Percentiles rank a stretch among this genome's conserved stretches.
These are phyloP conservation scores for Stramenopiles sp. DNA, from an alignment of 352 stramenopile genomes.

Conservation along the genomic window DNA sequence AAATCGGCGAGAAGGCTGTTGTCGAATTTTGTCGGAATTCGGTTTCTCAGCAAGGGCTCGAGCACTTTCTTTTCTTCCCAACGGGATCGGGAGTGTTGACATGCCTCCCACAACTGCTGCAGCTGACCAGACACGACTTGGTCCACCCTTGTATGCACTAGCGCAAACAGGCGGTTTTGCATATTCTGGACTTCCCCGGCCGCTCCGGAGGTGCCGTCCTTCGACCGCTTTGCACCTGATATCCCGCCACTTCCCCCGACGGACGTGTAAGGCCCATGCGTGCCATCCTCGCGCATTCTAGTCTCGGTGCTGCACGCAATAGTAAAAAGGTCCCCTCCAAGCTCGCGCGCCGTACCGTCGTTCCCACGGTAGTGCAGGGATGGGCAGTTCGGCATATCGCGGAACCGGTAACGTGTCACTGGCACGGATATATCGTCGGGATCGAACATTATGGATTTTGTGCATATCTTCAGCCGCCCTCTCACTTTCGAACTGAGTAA, in stretches of 20 bases:
- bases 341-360: background rate
- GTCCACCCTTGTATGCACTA: constrained; percentile 41
- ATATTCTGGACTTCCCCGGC: too few relatives aligned
- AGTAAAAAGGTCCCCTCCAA: background rate
- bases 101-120: constrained; percentile 23
- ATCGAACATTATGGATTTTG: constrained; percentile 62
- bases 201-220: background rate
- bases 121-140: constrained; percentile 43
- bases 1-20: constrained; percentile 47
- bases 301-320: background rate
- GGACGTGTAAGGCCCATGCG: background rate
- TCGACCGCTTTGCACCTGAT: background rate
- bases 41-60: constrained; percentile 35
- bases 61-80: constrained; percentile 41
- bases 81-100: background rate
- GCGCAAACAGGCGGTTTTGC: constrained; percentile 43
- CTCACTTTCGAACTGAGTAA: constrained; percentile 31
- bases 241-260: background rate
- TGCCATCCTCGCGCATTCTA: background rate
- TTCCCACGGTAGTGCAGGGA: background rate
- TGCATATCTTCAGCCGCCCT: constrained; percentile 52
- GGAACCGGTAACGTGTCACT: constrained; percentile 37
- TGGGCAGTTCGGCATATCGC: constrained; percentile 34
- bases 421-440: constrained; percentile 40
- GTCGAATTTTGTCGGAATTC: constrained; percentile 44